phyloP scores from a whole-genome alignment of 2,329 filamentous ascomycete species.

The Sporothrix inflata region DNA sequence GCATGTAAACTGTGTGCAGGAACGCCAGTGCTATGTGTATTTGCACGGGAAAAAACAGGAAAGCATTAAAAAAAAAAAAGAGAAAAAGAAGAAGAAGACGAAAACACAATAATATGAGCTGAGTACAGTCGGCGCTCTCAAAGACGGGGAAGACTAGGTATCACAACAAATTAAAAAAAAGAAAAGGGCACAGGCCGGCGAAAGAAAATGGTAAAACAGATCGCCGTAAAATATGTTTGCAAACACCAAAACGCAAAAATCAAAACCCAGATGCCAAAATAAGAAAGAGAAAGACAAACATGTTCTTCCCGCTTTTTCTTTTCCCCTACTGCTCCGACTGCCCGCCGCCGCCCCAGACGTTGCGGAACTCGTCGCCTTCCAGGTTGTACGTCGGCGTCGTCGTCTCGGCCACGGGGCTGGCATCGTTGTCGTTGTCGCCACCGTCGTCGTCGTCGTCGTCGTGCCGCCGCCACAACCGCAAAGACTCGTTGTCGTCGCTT shows the following conservation, averaged over 20 bases:
- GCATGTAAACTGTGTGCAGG: neutral
- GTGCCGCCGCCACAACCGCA: conserved; percentile 31
- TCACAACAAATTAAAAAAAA: conserved; percentile 18
- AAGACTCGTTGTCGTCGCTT: conserved; percentile 33
- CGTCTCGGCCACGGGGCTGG: neutral
- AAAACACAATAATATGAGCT: neutral
- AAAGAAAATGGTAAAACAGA: neutral
- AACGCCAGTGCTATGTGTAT: conserved; percentile 7
- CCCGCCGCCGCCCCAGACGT: conserved; percentile 34
- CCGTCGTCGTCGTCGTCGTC: conserved; percentile 22
- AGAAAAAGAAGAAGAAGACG: neutral
- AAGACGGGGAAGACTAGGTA: conserved; percentile 15
- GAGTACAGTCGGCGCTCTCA: neutral
- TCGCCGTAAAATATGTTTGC: neutral
- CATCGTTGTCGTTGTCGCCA: neutral
- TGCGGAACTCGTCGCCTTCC: conserved; percentile 34
- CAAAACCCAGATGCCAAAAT: neutral
- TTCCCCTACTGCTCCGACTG: neutral
- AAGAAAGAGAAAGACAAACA: neutral
- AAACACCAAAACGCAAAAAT: neutral
- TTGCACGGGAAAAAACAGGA: neutral
- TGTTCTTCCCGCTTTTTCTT: neutral
- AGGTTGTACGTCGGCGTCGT: conserved; percentile 32
- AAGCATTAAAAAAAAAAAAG: neutral
- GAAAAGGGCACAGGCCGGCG: neutral